Base-by-base conservation (phyloP, 306 rosid species). In the Luffa aegyptiaca region DNA sequence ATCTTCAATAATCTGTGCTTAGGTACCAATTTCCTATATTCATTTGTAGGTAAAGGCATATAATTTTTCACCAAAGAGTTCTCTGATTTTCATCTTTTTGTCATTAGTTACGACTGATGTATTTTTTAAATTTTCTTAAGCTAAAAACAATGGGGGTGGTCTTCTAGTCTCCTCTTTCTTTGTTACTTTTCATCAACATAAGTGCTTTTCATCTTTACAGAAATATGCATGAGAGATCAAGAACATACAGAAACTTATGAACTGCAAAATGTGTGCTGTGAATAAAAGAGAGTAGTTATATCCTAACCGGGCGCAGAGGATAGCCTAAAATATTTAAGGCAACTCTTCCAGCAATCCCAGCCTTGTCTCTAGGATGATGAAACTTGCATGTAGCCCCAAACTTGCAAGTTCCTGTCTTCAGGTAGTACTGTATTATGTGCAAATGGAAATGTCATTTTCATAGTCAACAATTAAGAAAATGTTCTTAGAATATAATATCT, bases 361-460 rank as follows among this genome's bases (percentile, higher is more conserved):
- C 98, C 84, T 88, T 92, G 86, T 94, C 98, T 91, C 94, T 86
- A 71, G 98, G 97, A 84, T 94, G 97, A 86, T 94, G 91, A 91
- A 92, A 94, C 86, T 93, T 92, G 93, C 98, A 94, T 10, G 98
- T 92, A 48, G 98, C 94, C 85, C 98, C 98, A 83, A 94, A 94
- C 90, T 92, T 94, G 92, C 98, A 94, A 77, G 97, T 94, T 81
- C 98, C 98, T 37, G 98, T 93, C 90, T 93, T 93, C 85, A 93
- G 77, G 84, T 87, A 92, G 87, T 94, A 92, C 98, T 94, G 97
- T 59, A 87, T n/a, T 21, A 44, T 66, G 36, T 8, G 49, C 78
- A 80, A 69, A 66, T 37, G 56, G 66, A 65, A 63, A 57, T 46
- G 69, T 59, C 75, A 49, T 35, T 75, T 16, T 55, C 33, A 35